These are phyloP conservation scores for Rosa lucieae DNA, from an alignment of 306 rosid genomes.

Conservation along the genomic window DNA sequence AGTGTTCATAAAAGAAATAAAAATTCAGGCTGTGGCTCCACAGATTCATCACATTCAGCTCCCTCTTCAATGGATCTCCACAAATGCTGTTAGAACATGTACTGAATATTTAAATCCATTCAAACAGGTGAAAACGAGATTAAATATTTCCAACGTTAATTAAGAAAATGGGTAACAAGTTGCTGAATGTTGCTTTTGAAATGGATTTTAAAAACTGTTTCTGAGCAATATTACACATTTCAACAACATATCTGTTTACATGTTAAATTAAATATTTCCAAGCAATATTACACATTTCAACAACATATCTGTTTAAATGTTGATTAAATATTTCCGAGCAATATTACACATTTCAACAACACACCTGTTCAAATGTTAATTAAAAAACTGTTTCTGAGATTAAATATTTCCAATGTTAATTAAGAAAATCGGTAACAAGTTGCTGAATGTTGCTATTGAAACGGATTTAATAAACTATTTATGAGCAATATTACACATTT, in stretches of 20 bases:
- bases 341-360: neutral
- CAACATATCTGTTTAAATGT: too few species aligned
- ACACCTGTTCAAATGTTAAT: too few species aligned
- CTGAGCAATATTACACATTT: neutral
- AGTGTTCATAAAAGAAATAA: neutral
- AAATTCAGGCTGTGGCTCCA: neutral
- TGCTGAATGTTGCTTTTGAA: neutral
- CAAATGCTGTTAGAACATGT: neutral
- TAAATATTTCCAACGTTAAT: neutral
- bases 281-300: neutral
- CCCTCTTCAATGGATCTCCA: slow-evolving; percentile 1
- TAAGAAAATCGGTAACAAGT: neutral
- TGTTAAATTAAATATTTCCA: neutral
- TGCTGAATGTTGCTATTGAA: neutral
- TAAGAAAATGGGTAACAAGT: neutral
- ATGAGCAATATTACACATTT: neutral
- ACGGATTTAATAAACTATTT: neutral
- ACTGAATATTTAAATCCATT: neutral
- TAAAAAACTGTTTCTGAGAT: neutral
- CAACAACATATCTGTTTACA: too few species aligned
- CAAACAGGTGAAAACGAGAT: neutral
- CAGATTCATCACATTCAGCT: neutral
- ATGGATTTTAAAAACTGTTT: neutral
- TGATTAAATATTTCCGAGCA: too few species aligned
- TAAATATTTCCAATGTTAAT: neutral